Base-by-base conservation (phyloP, 2,329 filamentous ascomycete genomes). In the Metarhizium robertsii region DNA sequence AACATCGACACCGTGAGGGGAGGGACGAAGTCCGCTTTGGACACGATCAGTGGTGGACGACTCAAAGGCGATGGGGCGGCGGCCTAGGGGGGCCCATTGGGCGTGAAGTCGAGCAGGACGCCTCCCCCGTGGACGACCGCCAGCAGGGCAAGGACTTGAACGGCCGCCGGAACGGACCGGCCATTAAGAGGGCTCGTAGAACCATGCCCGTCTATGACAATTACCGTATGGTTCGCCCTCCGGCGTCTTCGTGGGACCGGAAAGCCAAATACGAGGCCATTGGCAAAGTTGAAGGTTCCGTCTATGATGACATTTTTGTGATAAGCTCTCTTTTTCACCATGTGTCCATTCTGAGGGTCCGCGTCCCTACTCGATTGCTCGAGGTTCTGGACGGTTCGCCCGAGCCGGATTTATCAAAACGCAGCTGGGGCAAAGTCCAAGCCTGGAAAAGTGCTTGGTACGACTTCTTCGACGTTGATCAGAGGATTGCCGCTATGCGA, bases 291-390 rank as follows among this genome's bases (percentile, higher is more conserved):
- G 61, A 61, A 1, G 77, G 76, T 2, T 71, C 67, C 2, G 72
- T 72, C 38, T 79, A 78, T 62, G 83, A 86, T 60, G 83, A 86
- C 61, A 70, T 86, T 2, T 86, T 84, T 59, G 72, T 86, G 45
- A 65, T 86, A 45, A 84, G 80, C 66, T 76, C 75, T 4, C 66
- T 86, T 34, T 84, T 84, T 64, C 83, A 86, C 62, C 83, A 86
- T 62, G 59, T 86, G 13, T 79, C 75, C 30, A 66, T 86, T 50
- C 62, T 86, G 56, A 70, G 83, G 29, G 75, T 84, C 30, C 75
- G 81, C n/a, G 80, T 86, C 18, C 81, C 83, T 2, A 68, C 70
- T 32, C 69, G 71, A 29, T 65, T 85, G 50, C 69, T 86, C 34
- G 71, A 74, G 16, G 78, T 80, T 7, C 60, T 86, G 2, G 77